Base-by-base conservation (phyloP, 2,329 filamentous ascomycete genomes). In the Fusarium subglutinans region DNA sequence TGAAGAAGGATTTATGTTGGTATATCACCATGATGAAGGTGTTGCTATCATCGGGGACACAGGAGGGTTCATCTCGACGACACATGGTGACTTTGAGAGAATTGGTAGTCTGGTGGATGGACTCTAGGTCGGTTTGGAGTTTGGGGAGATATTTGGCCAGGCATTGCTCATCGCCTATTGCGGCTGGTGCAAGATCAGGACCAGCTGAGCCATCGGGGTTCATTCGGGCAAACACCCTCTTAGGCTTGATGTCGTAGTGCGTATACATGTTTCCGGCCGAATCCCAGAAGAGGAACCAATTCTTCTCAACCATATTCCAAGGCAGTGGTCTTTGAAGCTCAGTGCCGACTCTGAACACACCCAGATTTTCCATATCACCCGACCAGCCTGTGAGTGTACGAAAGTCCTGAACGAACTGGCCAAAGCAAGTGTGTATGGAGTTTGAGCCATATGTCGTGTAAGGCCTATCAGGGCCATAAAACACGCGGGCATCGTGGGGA, bases 231-330 rank as follows among this genome's bases (percentile, higher is more conserved):
- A 90, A 90, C 1, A 81, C 81, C 1, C 89, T 86, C 24, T 80
- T 80, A 0, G 88, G 89, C 2, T 77, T 73, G 5, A 90, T 76
- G 70, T 90, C 88, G 77, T 90, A 85, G 76, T 91, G 89, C 3
- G 84, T 82, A 76, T 89, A 89, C 56, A 84, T 79, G 26, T 83
- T 77, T 10, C 83, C 84, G 1, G 81, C 65, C 0, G 69, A 65
- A 69, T 90, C 88, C 89, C 89, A 91, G 80, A 91, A 91, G 6
- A 88, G 68, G 72, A 91, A 91, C 83, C 85, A 91, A 75, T 91
- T 91, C 84, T 91, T 91, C 80, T 91, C 89, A 33, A 90, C 74
- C 1, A 74, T 41, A 6, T 77, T 76, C 74, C 81, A 86, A 0
- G 86, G 84, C 4, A 74, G 66, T 0, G 88, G 89, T 1, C 88